A percentile compares a stretch with the other conserved stretches of the same genome.
phyloP scores from a whole-genome alignment of 164 flowering plant genomes.

The Magnolia sinica region DNA sequence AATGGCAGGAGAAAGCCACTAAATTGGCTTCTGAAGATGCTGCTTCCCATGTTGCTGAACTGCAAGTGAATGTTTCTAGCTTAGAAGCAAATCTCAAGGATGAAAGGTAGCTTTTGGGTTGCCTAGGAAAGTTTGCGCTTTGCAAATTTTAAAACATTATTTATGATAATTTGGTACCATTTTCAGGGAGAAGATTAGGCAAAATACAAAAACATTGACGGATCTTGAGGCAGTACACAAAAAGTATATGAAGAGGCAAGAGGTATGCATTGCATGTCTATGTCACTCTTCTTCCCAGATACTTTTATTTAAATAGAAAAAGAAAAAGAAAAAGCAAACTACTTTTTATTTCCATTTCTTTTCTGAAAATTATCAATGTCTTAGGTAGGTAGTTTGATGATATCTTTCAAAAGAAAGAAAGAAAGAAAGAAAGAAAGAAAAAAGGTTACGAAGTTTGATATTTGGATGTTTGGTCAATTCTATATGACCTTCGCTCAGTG shows the following conservation, averaged over 20 bases:
- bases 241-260: conserved; percentile 64
- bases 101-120: conserved; percentile 52
- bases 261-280: conserved; percentile 38
- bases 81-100: conserved; percentile 63
- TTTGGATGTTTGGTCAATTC: no score
- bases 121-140: background rate
- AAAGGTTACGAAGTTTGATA: no score
- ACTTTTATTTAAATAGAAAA: no score
- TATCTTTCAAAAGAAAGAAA: no score
- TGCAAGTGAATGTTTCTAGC: conserved; percentile 49
- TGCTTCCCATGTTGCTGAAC: conserved; percentile 36
- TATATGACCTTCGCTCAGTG: no score
- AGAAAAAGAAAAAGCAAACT: no score
- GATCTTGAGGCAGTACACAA: conserved; percentile 76
- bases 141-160: background rate
- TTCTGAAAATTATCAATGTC: no score
- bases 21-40: conserved; percentile 73
- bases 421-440: no score
- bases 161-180: background rate
- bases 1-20: conserved; percentile 94
- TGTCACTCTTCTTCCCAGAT: no score
- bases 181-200: conserved; percentile 67
- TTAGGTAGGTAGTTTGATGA: no score
- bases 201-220: conserved; percentile 52
- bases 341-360: no score